A percentile compares a stretch with the other conserved stretches of the same genome.
Evolutionary conservation across 176 grass and related monocot genomes (phyloP).

Genomic region (Carex littledalei): DNA sequence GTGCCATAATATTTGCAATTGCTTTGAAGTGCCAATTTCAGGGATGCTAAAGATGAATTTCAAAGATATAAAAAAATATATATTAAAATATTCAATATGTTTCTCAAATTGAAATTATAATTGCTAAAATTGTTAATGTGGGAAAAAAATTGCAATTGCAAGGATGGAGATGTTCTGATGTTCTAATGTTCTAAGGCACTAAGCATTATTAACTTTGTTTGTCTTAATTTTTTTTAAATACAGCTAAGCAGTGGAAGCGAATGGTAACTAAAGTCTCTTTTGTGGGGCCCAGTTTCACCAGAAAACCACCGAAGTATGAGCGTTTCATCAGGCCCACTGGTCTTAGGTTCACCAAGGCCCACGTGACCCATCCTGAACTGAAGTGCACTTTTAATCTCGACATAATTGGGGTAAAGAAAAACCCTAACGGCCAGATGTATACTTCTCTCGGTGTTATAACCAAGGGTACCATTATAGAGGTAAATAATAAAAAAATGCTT

Average conservation of each 20-base stretch:
- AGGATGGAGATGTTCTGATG: no score
- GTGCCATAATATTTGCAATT: no score
- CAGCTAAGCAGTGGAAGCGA: slow-evolving; percentile 97
- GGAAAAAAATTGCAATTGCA: no score
- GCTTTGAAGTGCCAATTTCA: no score
- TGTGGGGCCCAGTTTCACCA: slow-evolving; percentile 82
- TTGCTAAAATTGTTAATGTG: no score
- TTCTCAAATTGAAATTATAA: no score
- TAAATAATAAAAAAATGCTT: slow-evolving; percentile 2
- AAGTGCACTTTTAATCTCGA: slow-evolving; percentile 94
- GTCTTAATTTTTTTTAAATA: slow-evolving; percentile 4
- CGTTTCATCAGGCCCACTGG: slow-evolving; percentile 77
- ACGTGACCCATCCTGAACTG: slow-evolving; percentile 82
- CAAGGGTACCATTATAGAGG: slow-evolving; percentile 87
- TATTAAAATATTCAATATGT: no score
- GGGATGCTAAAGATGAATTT: no score
- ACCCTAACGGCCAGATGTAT: slow-evolving; percentile 90
- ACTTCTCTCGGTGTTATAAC: slow-evolving; percentile 91
- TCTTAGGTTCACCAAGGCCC: slow-evolving; percentile 78
- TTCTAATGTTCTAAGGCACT: neutral
- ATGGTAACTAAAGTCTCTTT: slow-evolving; percentile 92
- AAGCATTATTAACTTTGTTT: slow-evolving; percentile 7
- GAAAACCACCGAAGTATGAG: slow-evolving; percentile 89
- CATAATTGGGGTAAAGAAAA: slow-evolving; percentile 90
- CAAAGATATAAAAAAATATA: no score